Conservation (phyloP, 306 rosid species). For the Myrica gale region DNA sequence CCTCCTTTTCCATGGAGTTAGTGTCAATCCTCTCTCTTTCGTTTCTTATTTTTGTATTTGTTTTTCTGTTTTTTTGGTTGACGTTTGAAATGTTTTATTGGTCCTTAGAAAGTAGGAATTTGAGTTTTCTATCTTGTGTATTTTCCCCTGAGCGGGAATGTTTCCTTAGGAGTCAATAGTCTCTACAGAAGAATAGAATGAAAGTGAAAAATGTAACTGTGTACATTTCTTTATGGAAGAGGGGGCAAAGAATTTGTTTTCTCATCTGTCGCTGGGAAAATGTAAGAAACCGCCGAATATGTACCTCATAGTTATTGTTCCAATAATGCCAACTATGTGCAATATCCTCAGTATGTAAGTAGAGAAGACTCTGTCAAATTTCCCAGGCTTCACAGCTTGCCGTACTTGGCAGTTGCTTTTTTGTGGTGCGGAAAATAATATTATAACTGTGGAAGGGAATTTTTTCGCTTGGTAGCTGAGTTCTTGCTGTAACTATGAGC, state of each 20-base stretch:
- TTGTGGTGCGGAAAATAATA: neutral
- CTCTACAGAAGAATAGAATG: too few relatives aligned
- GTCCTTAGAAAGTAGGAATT: constrained; percentile 13
- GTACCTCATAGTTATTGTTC: too few relatives aligned
- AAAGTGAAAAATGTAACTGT: neutral
- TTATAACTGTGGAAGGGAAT: neutral
- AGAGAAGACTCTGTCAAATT: neutral
- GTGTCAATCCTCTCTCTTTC: constrained; percentile 7
- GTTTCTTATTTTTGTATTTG: neutral
- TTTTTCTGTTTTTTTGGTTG: neutral
- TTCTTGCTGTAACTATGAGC: neutral
- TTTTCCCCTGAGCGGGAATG: neutral
- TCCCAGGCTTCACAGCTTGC: neutral
- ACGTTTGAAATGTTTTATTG: neutral
- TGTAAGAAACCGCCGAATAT: neutral
- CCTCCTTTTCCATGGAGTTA: constrained; percentile 96
- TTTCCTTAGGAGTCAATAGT: too few relatives aligned
- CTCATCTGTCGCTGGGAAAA: neutral
- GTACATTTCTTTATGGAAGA: neutral
- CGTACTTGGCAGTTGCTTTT: neutral
- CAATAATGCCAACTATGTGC: neutral
- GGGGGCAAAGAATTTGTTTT: neutral
- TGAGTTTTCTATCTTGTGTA: neutral
- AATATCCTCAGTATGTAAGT: neutral
- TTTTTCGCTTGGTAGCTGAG: neutral